These are phyloP conservation scores for Cyclotella choctawhatcheeana DNA, from an alignment of 108 stramenopile genomes.

Conservation along the genomic window DNA sequence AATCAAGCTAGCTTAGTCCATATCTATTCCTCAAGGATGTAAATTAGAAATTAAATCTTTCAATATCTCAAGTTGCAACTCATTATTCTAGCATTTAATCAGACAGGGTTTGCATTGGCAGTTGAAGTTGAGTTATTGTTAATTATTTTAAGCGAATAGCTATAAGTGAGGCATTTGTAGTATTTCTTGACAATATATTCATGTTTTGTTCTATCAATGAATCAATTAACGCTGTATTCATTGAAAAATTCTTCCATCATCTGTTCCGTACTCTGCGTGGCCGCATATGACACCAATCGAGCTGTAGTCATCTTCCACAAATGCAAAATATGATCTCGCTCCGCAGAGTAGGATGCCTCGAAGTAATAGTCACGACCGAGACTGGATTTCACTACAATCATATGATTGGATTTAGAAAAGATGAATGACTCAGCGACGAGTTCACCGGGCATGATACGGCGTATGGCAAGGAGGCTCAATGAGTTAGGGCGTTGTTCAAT, in stretches of 20 bases:
- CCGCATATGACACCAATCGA: conserved; percentile 51
- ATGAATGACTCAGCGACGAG: neutral
- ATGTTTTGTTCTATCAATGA: too few relatives aligned
- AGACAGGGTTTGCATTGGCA: too few relatives aligned
- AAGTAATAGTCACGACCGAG: conserved; percentile 41
- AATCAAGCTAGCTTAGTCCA: too few relatives aligned
- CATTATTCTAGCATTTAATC: too few relatives aligned
- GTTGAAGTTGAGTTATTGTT: too few relatives aligned
- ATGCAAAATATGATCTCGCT: conserved; percentile 45
- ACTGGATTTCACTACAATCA: conserved; percentile 37
- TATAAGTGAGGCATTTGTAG: too few relatives aligned
- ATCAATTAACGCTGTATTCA: conserved; percentile 22
- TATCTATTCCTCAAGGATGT: too few relatives aligned
- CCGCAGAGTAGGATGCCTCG: conserved; percentile 36
- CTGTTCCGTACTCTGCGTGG: conserved; percentile 26
- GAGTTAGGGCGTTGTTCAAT: conserved; percentile 32
- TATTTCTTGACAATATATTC: too few relatives aligned
- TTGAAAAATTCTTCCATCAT: conserved; percentile 55
- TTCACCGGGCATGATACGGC: conserved; percentile 32
- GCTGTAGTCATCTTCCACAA: conserved; percentile 54
- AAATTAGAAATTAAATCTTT: too few relatives aligned
- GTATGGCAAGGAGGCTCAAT: conserved; percentile 36
- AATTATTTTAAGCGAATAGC: too few relatives aligned
- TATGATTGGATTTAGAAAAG: conserved; percentile 36
- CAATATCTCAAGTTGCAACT: too few relatives aligned